These are phyloP conservation scores for Wickerhamiella sorbophila DNA, from an alignment of 805 yeast species.

Conservation along the genomic window DNA sequence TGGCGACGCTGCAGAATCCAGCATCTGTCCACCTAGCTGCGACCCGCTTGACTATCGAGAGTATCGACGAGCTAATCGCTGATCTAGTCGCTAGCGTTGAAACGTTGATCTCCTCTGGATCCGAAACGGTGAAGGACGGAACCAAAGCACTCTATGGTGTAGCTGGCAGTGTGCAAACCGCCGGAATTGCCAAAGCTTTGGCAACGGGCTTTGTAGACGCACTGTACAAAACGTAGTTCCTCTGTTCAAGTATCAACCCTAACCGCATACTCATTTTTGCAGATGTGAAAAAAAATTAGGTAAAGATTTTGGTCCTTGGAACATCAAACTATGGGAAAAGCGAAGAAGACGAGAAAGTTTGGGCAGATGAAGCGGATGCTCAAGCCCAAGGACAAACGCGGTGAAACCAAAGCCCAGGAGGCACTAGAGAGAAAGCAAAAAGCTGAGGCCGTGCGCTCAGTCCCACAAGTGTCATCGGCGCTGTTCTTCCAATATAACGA, in stretches of 20 bases:
- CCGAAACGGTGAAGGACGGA: conserved; percentile 25
- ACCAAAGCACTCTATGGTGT: conserved; percentile 91
- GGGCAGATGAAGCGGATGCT: conserved; percentile 81
- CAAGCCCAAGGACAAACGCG: conserved; percentile 54
- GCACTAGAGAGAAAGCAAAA: conserved; percentile 24
- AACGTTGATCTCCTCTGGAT: conserved; percentile 27
- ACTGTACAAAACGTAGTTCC: conserved; percentile 35
- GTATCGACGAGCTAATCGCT: conserved; percentile 42
- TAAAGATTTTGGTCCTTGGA: conserved; percentile 1
- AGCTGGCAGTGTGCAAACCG: conserved; percentile 78
- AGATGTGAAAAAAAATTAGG: background rate
- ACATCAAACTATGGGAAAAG: conserved; percentile 64
- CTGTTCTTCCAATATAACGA: conserved; percentile 87
- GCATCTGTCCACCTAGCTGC: conserved; percentile 84
- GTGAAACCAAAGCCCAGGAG: conserved; percentile 25
- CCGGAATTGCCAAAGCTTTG: conserved; percentile 67
- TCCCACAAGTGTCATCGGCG: conserved; percentile 93
- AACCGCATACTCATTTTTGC: too few relatives aligned
- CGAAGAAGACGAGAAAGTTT: conserved; percentile 91
- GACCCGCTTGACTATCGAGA: conserved; percentile 52
- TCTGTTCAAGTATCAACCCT: too few relatives aligned
- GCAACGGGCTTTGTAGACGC: conserved; percentile 73
- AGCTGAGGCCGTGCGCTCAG: conserved; percentile 49
- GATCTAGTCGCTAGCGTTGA: conserved; percentile 36
- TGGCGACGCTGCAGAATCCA: conserved; percentile 75